phyloP scores from a whole-genome alignment of 148 eudicot genomes.

The Oxyria digyna region DNA sequence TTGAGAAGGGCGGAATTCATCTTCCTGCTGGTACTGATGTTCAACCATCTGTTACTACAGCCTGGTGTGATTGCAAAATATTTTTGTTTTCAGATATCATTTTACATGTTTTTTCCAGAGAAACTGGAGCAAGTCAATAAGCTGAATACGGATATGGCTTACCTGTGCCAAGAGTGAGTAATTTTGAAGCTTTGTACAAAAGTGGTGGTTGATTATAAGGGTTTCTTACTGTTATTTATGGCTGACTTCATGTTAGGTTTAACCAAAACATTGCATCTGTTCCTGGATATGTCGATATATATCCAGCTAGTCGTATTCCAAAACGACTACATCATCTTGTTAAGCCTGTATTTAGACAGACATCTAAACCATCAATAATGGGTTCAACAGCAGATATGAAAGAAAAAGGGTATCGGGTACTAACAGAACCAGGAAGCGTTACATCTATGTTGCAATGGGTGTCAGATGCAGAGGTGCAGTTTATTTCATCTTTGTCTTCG shows the following conservation, averaged over 20 bases:
- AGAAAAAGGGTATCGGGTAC: slow-evolving; percentile 66
- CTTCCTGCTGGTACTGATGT: slow-evolving; percentile 48
- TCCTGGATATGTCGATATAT: slow-evolving; percentile 93
- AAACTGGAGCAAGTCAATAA: slow-evolving; percentile 61
- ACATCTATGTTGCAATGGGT: slow-evolving; percentile 61
- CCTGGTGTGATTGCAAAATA: not conserved
- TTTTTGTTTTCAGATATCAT: not conserved
- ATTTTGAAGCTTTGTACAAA: not conserved
- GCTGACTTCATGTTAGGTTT: slow-evolving; percentile 37
- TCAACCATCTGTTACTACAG: not conserved
- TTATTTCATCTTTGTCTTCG: not conserved
- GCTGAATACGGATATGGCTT: slow-evolving; percentile 53
- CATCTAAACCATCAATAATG: slow-evolving; percentile 21
- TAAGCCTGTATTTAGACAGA: slow-evolving; percentile 45
- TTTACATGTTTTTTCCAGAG: slow-evolving; percentile 26
- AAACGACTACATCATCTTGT: slow-evolving; percentile 63
- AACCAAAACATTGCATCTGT: slow-evolving; percentile 55
- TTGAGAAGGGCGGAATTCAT: slow-evolving; percentile 99
- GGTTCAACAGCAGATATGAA: slow-evolving; percentile 20
- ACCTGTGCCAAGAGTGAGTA: slow-evolving; percentile 61
- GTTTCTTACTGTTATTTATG: not conserved
- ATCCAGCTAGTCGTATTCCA: slow-evolving; percentile 68
- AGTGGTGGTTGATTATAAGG: not conserved
- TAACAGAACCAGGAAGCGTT: slow-evolving; percentile 52
- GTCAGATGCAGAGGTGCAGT: slow-evolving; percentile 68